Percentiles rank a stretch among this genome's conserved stretches.
These are phyloP conservation scores for Ceratobasidium sp. DNA, from an alignment of 1,284 basidiomycete species.

Conservation along the genomic window DNA sequence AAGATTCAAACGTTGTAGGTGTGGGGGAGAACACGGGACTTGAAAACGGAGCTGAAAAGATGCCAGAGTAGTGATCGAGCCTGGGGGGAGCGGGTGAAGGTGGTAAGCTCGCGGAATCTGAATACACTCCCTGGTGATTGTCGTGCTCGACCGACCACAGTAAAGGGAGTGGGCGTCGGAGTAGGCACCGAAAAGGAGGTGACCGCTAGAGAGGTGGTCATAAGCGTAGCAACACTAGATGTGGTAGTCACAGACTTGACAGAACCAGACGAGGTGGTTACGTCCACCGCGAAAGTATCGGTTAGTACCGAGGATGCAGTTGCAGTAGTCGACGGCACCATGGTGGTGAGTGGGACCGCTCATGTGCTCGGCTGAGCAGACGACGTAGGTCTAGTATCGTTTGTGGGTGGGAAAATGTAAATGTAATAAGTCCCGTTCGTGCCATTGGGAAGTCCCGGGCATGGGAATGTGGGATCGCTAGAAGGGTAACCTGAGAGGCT, in stretches of 20 bases:
- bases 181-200: neutral
- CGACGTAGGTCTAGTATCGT: neutral
- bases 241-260: too few relatives aligned
- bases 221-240: too few relatives aligned
- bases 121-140: conserved; percentile 17
- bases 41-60: neutral
- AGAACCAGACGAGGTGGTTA: neutral
- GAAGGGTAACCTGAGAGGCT: neutral
- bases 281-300: neutral
- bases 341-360: neutral
- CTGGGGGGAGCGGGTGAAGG: neutral
- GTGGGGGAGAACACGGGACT: neutral
- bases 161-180: conserved; percentile 25
- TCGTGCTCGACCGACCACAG: conserved; percentile 14
- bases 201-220: neutral
- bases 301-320: neutral
- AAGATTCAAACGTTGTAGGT: neutral
- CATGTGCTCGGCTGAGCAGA: neutral
- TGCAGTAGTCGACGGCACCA: neutral
- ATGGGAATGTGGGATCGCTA: conserved; percentile 7
- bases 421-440: conserved; percentile 33
- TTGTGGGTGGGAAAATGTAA: conserved; percentile 13
- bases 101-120: neutral
- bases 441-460: conserved; percentile 2
- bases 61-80: neutral